A percentile compares a stretch with the other conserved stretches of the same genome.
Conservation (phyloP, 345 rosid genomes). For the Populus davidiana region DNA sequence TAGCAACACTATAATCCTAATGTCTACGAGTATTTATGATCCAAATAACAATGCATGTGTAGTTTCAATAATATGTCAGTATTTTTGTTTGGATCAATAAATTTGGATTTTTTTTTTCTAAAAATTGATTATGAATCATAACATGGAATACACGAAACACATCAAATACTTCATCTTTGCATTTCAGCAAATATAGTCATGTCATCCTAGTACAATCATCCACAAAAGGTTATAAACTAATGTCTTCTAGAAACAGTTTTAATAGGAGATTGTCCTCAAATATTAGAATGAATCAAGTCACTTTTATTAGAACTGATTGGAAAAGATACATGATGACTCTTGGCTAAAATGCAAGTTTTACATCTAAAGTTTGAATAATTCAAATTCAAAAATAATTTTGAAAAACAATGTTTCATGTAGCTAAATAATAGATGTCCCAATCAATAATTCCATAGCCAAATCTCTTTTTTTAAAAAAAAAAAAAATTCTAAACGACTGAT, state of each 20-base stretch:
- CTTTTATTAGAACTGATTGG: neutral
- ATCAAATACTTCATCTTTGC: neutral
- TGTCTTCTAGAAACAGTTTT: neutral
- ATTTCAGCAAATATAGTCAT: neutral
- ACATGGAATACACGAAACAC: no score
- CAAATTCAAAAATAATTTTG: neutral
- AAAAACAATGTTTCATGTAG: neutral
- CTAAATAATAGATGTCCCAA: neutral
- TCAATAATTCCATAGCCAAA: neutral
- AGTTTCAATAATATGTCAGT: neutral
- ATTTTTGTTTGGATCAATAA: neutral
- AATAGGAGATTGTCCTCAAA: neutral
- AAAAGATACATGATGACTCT: neutral
- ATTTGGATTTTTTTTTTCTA: neutral
- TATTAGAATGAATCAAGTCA: neutral
- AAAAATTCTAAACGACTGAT: neutral
- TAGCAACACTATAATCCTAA: neutral
- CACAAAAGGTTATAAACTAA: neutral
- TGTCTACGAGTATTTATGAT: neutral
- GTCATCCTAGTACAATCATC: neutral
- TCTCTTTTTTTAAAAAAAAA: neutral
- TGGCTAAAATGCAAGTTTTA: neutral
- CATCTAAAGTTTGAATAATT: neutral
- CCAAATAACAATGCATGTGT: neutral
- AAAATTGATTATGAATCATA: neutral